These are phyloP conservation scores for Favolaschia claudopus DNA, from an alignment of 768 basidiomycete species.

Conservation along the genomic window DNA sequence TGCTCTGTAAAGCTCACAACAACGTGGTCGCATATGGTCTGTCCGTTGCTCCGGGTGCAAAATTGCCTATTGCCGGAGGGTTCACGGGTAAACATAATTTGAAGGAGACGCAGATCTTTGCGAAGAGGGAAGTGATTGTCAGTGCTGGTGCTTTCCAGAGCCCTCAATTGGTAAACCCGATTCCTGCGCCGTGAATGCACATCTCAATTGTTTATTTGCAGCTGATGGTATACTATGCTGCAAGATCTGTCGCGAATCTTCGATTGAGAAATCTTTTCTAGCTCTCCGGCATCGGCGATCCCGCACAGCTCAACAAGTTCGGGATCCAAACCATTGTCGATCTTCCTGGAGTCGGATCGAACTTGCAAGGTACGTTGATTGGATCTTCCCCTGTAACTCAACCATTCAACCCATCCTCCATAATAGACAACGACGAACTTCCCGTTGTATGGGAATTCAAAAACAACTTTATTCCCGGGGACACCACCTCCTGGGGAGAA, in stretches of 20 bases:
- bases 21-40: slow-evolving; percentile 32
- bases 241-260: neutral
- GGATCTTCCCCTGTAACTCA: neutral
- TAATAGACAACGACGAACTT: slow-evolving; percentile 38
- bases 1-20: slow-evolving; percentile 28
- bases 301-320: slow-evolving; percentile 29
- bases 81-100: slow-evolving; percentile 29
- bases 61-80: slow-evolving; percentile 32
- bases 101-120: slow-evolving; percentile 25
- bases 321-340: slow-evolving; percentile 37
- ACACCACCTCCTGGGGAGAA: no score
- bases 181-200: neutral
- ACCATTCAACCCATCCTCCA: neutral
- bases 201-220: slow-evolving; percentile 8
- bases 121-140: slow-evolving; percentile 35
- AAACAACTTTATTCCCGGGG: slow-evolving; percentile 33
- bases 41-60: slow-evolving; percentile 28
- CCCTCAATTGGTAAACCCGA: slow-evolving; percentile 32
- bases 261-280: slow-evolving; percentile 12
- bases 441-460: slow-evolving; percentile 35
- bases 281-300: slow-evolving; percentile 43
- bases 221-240: slow-evolving; percentile 32
- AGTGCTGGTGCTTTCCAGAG: slow-evolving; percentile 37
- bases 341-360: slow-evolving; percentile 42
- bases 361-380: slow-evolving; percentile 40